Conservation (phyloP, 371 early-diverging fungal species). For the Umbelopsis sp. region DNA sequence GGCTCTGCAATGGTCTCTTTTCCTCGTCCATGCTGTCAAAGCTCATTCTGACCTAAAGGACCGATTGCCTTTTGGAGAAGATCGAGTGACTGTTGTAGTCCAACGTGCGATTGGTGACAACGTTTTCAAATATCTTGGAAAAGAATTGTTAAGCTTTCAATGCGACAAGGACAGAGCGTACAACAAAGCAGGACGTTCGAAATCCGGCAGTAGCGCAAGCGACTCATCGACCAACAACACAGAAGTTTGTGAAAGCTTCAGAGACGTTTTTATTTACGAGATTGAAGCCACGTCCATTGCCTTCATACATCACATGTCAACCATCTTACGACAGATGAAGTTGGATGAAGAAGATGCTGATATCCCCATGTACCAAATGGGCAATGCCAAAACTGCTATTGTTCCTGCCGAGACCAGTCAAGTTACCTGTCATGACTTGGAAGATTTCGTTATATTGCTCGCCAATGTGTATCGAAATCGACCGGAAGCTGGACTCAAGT, state of each 20-base stretch:
- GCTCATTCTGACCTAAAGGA: slow-evolving; percentile 45
- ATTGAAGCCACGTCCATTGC: slow-evolving; percentile 46
- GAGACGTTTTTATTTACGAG: slow-evolving; percentile 54
- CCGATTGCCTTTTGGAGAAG: slow-evolving; percentile 57
- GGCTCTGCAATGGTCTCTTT: slow-evolving; percentile 73
- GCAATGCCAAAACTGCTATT: slow-evolving; percentile 30
- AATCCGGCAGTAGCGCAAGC: not conserved
- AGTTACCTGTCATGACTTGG: slow-evolving; percentile 56
- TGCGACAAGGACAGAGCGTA: slow-evolving; percentile 34
- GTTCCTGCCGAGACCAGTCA: slow-evolving; percentile 19
- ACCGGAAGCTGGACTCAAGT: slow-evolving; percentile 75
- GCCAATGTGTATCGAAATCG: slow-evolving; percentile 72
- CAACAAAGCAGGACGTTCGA: slow-evolving; percentile 24
- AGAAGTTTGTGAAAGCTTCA: slow-evolving; percentile 44
- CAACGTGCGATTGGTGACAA: slow-evolving; percentile 45
- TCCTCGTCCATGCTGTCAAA: slow-evolving; percentile 50
- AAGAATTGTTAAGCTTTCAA: slow-evolving; percentile 35
- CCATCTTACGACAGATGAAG: slow-evolving; percentile 64
- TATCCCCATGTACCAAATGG: slow-evolving; percentile 34
- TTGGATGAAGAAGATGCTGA: slow-evolving; percentile 76
- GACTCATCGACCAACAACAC: not conserved
- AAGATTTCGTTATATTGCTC: slow-evolving; percentile 69
- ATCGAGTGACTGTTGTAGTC: slow-evolving; percentile 61
- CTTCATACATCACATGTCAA: slow-evolving; percentile 58
- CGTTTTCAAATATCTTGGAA: slow-evolving; percentile 61